phyloP scores from a whole-genome alignment of 2,329 filamentous ascomycete genomes.

The Diaporthe nobilis region DNA sequence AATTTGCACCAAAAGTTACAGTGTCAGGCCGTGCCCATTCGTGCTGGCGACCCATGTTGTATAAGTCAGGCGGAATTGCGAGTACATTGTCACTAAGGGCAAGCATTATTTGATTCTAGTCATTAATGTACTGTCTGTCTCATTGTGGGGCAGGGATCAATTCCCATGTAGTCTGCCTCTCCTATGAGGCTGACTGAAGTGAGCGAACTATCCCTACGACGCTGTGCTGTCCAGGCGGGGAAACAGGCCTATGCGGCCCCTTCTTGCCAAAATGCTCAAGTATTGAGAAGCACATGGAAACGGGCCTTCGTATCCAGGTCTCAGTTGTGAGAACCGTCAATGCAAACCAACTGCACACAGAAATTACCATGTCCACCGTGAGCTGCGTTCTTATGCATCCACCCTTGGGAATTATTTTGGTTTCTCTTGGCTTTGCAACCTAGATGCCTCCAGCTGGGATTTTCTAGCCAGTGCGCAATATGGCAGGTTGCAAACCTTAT shows the following conservation, averaged over 20 bases:
- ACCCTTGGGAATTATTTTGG: not conserved
- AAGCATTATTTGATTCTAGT: not conserved
- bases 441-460: not conserved
- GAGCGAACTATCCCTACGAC: constrained; percentile 20
- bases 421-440: not conserved
- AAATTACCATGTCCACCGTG: not conserved
- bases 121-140: not conserved
- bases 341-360: not conserved
- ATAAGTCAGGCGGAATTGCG: not conserved
- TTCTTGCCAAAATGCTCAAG: not conserved
- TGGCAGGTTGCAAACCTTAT: not conserved
- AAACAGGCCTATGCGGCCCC: not conserved
- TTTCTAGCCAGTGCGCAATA: not conserved
- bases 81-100: not conserved
- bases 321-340: not conserved
- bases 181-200: not conserved
- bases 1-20: too few species aligned
- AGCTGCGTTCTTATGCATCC: not conserved
- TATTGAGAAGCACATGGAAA: not conserved
- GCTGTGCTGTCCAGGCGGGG: constrained; percentile 6
- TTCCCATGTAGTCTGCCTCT: not conserved
- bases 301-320: constrained; percentile 2
- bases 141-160: not conserved
- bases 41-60: not conserved
- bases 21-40: too few species aligned